Evolutionary conservation across 345 rosid genomes (phyloP), one percentile per base, ranked within the genome.

Genomic region (Erodium maritimum): DNA sequence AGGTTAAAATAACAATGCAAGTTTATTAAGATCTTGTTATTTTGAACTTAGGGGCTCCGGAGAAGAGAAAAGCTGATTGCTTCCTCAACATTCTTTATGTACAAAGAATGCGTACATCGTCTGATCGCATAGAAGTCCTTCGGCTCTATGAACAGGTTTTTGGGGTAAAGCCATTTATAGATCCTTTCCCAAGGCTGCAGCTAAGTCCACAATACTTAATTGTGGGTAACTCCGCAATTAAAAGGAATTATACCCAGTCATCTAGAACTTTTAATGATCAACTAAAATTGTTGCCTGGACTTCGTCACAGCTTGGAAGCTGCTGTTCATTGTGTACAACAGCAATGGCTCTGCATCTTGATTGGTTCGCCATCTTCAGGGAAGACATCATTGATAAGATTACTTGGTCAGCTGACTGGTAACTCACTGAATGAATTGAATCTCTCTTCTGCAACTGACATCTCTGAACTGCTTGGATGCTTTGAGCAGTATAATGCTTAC

Each of bases 361-460:
- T 86, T 34, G 98, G 98, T 48, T 89, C 93, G 58, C 62, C 93
- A 17, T 91, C 96, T 42, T 88, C 91, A 52, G 96, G 95, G 68
- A 91, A 91, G 82, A 91, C 98, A 58, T 91, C 96, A 9, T 69
- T 83, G 80, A 75, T 91, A 70, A 79, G 94, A 71, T 71, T 85
- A 59, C 77, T 91, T 52, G 87, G 95, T 61, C 82, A 81, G 60
- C 86, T 91, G 59, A 80, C 87, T 29, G 96, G 98, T 55, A 88
- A 81, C 59, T 66, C 71, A 22, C 80, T 91, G 29, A 79, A 86
- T 61, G 98, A 91, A 69, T 29, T 91, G 60, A 84, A 78, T 77
- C 95, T 91, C 67, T 88, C 98, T 24, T 74, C 96, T 61, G 84
- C 91, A 17, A 84, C 98, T 55, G 98, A 91, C 72, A 88, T 88